phyloP scores from a whole-genome alignment of 2,329 filamentous ascomycete genomes.

The Aspergillus puulaauensis region DNA sequence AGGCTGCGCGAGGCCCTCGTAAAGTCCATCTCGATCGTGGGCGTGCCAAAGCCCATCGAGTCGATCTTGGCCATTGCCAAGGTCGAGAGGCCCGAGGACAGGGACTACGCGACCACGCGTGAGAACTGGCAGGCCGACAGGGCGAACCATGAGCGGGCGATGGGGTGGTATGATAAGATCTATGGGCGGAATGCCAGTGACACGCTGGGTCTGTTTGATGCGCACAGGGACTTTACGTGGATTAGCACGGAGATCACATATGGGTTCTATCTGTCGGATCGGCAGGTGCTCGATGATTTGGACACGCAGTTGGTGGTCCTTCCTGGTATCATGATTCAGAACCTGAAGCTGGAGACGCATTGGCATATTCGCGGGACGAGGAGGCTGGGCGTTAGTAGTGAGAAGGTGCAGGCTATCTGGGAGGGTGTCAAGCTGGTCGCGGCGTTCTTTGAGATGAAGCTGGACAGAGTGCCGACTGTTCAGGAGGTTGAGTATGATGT shows the following conservation, averaged over 20 bases:
- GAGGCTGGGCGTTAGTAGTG: background rate
- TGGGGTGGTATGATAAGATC: background rate
- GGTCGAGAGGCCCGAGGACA: background rate
- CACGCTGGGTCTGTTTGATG: background rate
- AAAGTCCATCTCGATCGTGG: background rate
- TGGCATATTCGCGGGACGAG: slow-evolving; percentile 1
- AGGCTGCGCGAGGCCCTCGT: background rate
- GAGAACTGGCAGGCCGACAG: background rate
- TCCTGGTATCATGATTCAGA: background rate
- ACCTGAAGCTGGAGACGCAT: background rate
- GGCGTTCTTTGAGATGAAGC: background rate
- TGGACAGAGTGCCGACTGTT: background rate
- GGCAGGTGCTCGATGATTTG: background rate
- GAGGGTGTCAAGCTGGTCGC: background rate
- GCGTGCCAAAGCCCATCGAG: background rate
- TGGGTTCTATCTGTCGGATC: background rate
- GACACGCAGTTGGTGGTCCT: background rate
- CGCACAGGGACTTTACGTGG: background rate
- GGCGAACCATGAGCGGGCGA: background rate
- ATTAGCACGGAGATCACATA: slow-evolving; percentile 1
- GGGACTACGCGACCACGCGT: background rate
- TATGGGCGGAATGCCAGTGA: background rate
- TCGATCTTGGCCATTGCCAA: background rate
- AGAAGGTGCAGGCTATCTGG: background rate
- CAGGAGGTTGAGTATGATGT: background rate